phyloP scores from a whole-genome alignment of 2,329 filamentous ascomycete species.

The Lasiodiplodia sp. region DNA sequence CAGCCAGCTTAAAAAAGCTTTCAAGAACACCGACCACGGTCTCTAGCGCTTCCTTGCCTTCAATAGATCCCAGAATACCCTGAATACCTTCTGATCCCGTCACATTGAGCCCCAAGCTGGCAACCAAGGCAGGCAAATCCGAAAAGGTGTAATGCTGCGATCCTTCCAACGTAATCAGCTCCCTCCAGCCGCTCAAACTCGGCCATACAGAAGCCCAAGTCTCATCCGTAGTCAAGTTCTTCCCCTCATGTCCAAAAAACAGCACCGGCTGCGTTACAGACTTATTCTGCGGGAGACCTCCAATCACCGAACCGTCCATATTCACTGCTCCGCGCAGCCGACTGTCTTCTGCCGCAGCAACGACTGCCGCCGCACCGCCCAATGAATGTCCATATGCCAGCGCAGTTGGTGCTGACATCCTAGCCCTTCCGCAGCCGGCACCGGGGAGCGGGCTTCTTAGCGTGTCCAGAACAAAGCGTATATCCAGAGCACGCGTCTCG shows the following conservation, averaged over 20 bases:
- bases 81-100: neutral
- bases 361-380: neutral
- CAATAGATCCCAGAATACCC: too few species aligned
- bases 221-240: neutral
- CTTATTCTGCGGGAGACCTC: neutral
- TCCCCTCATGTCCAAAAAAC: neutral
- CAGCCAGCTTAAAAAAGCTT: neutral
- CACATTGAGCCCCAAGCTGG: neutral
- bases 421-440: neutral
- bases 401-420: neutral
- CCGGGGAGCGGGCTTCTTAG: neutral
- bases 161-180: neutral
- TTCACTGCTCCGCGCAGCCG: neutral
- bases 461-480: neutral
- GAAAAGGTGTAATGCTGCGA: conserved; percentile 1
- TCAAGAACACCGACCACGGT: neutral
- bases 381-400: neutral
- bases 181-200: neutral
- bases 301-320: neutral
- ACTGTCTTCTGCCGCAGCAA: neutral
- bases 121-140: neutral
- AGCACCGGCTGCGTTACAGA: neutral
- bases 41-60: too few species aligned
- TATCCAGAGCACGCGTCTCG: neutral
- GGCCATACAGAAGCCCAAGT: neutral